Percentiles rank a stretch among this genome's conserved stretches.
Evolutionary conservation across 1,284 basidiomycete species (phyloP).

Genomic region (Cutaneotrichosporon arboriforme): DNA sequence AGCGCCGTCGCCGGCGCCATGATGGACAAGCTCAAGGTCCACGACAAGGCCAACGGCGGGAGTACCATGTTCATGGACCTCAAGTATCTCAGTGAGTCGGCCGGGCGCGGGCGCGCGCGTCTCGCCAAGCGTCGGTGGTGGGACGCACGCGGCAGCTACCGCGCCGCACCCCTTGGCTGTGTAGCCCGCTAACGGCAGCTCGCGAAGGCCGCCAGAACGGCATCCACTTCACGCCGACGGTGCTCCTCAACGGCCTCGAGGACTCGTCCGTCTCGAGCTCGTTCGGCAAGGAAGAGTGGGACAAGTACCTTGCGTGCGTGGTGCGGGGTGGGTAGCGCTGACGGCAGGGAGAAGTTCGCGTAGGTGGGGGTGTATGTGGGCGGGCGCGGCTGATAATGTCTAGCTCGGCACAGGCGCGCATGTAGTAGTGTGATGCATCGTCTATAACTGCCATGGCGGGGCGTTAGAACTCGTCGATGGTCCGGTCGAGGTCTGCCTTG

Average conservation of each 20-base stretch:
- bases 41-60: conserved; percentile 35
- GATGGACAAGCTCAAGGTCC: conserved; percentile 31
- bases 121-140: too few species aligned
- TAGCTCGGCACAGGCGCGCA: not conserved
- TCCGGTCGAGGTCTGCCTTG: conserved; percentile 75
- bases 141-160: too few species aligned
- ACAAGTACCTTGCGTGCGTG: conserved; percentile 60
- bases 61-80: conserved; percentile 50
- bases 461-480: conserved; percentile 58
- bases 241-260: conserved; percentile 76
- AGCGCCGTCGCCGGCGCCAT: conserved; percentile 29
- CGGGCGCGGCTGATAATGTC: not conserved
- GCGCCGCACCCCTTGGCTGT: not conserved
- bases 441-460: not conserved
- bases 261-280: conserved; percentile 72
- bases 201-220: conserved; percentile 87
- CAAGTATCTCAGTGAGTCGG: conserved; percentile 15
- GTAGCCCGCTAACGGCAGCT: conserved; percentile 44
- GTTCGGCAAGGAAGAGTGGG: conserved; percentile 82
- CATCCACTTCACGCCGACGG: conserved; percentile 86
- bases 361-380: not conserved
- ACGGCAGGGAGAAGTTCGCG: conserved; percentile 12
- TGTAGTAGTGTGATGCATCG: conserved; percentile 3
- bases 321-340: not conserved
- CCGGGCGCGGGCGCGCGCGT: too few species aligned